These are phyloP conservation scores for Zasmidium cellare DNA, from an alignment of 2,329 filamentous ascomycete genomes.

Conservation along the genomic window DNA sequence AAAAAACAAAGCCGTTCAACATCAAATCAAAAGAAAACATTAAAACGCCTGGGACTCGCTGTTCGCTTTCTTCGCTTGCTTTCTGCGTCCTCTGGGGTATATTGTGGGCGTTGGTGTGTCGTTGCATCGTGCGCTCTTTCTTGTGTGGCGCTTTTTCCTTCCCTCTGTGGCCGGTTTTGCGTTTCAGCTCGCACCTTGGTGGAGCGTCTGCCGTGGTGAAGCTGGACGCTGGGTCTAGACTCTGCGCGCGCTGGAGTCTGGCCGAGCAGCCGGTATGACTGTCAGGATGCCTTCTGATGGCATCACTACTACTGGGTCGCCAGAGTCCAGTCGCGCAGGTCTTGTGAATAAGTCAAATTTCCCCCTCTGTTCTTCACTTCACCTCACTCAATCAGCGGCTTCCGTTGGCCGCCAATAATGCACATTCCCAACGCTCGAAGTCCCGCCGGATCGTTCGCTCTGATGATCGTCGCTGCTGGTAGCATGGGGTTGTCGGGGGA, in stretches of 20 bases:
- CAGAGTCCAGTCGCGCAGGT: not conserved
- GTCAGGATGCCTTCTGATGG: not conserved
- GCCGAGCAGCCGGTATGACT: not conserved
- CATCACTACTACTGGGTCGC: not conserved
- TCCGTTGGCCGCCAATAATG: conserved; percentile 62
- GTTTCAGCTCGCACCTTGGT: too few relatives aligned
- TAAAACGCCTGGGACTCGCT: conserved; percentile 7
- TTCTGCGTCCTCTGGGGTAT: not conserved
- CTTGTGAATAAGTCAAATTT: not conserved
- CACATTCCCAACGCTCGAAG: conserved; percentile 61
- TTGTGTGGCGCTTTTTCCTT: not conserved
- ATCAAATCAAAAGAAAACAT: not conserved
- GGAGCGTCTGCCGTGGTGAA: not conserved
- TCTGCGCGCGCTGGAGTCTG: too few relatives aligned
- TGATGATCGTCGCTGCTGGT: conserved; percentile 80
- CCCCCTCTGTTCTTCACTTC: not conserved
- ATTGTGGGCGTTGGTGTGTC: not conserved
- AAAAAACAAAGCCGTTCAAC: conserved; percentile 3
- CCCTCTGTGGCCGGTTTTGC: not conserved
- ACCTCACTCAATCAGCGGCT: conserved; percentile 65
- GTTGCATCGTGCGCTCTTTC: not conserved
- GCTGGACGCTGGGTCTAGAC: too few relatives aligned
- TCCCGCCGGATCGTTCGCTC: conserved; percentile 69
- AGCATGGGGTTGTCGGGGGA: conserved; percentile 89
- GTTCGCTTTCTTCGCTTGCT: not conserved